These are phyloP conservation scores for Picochlorum costavermella DNA, from an alignment of 139 green algal species.

Conservation along the genomic window DNA sequence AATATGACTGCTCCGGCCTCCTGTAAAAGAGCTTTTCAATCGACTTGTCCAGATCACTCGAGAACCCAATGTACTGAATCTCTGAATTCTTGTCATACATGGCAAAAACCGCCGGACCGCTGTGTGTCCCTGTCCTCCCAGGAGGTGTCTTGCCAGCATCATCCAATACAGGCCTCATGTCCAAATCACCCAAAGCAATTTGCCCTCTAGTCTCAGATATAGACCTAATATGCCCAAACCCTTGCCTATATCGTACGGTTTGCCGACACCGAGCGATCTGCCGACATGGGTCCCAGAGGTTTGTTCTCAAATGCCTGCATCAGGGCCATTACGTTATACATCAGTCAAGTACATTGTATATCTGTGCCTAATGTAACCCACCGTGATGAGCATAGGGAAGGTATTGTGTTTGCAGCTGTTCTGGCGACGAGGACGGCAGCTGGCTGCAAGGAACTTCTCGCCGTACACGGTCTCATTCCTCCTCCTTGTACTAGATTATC, in stretches of 20 bases:
- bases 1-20: conserved; percentile 71
- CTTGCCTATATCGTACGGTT: neutral
- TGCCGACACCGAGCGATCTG: neutral
- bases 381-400: too few relatives aligned
- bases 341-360: too few relatives aligned
- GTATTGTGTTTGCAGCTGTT: too few relatives aligned
- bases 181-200: conserved; percentile 39
- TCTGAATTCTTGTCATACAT: conserved; percentile 71
- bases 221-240: neutral
- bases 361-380: too few relatives aligned
- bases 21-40: conserved; percentile 70
- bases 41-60: conserved; percentile 64
- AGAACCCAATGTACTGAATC: conserved; percentile 90
- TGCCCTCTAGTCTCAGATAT: neutral
- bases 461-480: too few relatives aligned
- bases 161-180: conserved; percentile 6
- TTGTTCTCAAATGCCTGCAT: too few relatives aligned
- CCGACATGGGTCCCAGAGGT: neutral
- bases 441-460: too few relatives aligned
- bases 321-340: too few relatives aligned
- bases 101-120: conserved; percentile 67
- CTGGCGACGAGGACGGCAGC: too few relatives aligned
- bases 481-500: too few relatives aligned
- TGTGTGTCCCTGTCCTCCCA: conserved; percentile 19
- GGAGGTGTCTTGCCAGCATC: neutral